These are phyloP conservation scores for Pyrenula aspistea DNA, from an alignment of 495 filamentous ascomycete species.

Conservation along the genomic window DNA sequence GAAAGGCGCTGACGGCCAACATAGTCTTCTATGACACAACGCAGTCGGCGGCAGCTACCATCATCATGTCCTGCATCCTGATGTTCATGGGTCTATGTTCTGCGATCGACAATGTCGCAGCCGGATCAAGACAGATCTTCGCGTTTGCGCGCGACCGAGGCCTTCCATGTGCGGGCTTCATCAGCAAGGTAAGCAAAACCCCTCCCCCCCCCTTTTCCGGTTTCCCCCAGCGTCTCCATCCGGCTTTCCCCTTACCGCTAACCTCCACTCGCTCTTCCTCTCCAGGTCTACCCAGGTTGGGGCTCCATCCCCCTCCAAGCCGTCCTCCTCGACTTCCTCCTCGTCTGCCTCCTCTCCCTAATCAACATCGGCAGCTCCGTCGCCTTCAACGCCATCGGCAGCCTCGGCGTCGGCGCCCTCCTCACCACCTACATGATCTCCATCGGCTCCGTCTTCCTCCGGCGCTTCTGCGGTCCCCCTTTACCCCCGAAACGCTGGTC, in stretches of 20 bases:
- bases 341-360: conserved; percentile 21
- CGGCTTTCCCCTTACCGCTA: not conserved
- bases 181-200: conserved; percentile 16
- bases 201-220: conserved; percentile 6
- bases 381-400: conserved; percentile 36
- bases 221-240: not conserved
- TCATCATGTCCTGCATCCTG: conserved; percentile 18
- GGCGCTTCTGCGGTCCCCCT: conserved; percentile 21
- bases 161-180: conserved; percentile 22
- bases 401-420: conserved; percentile 25
- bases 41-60: conserved; percentile 8
- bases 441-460: conserved; percentile 20
- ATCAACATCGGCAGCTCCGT: conserved; percentile 30
- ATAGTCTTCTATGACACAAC: not conserved
- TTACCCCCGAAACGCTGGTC: conserved; percentile 29
- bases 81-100: conserved; percentile 16
- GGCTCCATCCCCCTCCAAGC: conserved; percentile 38
- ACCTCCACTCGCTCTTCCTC: conserved; percentile 2
- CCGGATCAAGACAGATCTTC: conserved; percentile 23
- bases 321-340: conserved; percentile 29
- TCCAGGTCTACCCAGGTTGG: conserved; percentile 33
- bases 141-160: conserved; percentile 28
- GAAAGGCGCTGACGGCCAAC: not conserved
- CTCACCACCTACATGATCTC: conserved; percentile 30
- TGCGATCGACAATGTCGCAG: conserved; percentile 19